Base-by-base conservation (phyloP, 139 green algal species). In the Micractinium conductrix region DNA sequence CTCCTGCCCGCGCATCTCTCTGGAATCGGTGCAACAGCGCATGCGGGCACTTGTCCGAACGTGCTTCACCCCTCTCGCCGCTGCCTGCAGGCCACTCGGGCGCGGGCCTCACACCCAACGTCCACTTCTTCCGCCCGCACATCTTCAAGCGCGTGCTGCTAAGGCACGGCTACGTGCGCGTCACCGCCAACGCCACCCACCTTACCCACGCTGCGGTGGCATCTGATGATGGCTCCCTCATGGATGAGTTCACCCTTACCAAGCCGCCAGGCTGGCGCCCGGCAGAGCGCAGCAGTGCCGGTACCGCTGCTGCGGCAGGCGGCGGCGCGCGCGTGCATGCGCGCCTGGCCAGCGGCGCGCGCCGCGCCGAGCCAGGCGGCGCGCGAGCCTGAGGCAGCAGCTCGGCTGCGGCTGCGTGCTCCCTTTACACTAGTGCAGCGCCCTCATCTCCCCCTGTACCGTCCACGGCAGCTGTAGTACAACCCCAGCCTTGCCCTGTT, bases 161-260 rank as follows among this genome's bases (percentile, higher is more conserved):
- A 35, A 33, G 70, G 44, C 76, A 88, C 68, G 75, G 84, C 21
- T 88, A 88, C 72, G 55, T 85, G 63, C 28, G 76, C 10, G 84
- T 88, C 14, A 38, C 28, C 0, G 84, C 84, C 26, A 88, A 88
- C 44, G 67, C 74, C 71, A 88, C 84, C 35, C 84, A 85, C 71
- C 43, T 88, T 65, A 16, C 33, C 9, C 76, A 88, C 80, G 21
- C 26, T 1, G 60, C 74, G 19, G 30, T 74, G 28, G 35, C 67
- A 50, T 79, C 67, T 37, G 53, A 22, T 21, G 70, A 78, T 38
- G 80, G 80, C 37, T 69, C 69, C 12, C 28, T 80, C 16, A 73
- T 85, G 37, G 80, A 85, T 38, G 50, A 62, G 12, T 60, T 85
- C 38, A 48, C 7, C 10, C 80, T 85, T 12, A 74, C 16, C 38